A percentile compares a stretch with the other conserved stretches of the same genome.
phyloP scores from a whole-genome alignment of 805 yeast genomes.

The Blastobotrys americana region DNA sequence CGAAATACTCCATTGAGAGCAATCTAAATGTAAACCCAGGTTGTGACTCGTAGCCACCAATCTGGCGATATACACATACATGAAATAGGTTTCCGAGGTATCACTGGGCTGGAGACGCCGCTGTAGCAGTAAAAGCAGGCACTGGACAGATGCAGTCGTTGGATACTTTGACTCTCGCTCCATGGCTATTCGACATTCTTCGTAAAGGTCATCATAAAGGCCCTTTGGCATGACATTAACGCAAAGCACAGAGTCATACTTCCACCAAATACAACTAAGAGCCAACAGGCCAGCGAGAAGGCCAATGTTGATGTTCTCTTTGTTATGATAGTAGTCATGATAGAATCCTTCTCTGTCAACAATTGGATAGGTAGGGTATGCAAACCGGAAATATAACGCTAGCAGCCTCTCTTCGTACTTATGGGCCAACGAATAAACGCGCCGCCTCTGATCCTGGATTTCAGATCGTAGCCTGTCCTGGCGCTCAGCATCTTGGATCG shows the following conservation, averaged over 20 bases:
- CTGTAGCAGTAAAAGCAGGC: constrained; percentile 28
- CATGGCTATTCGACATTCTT: constrained; percentile 23
- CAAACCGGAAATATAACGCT: constrained; percentile 28
- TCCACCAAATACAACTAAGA: constrained; percentile 31
- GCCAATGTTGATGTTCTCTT: constrained; percentile 26
- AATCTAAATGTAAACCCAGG: constrained; percentile 32
- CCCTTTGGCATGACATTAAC: constrained; percentile 26
- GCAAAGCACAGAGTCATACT: constrained; percentile 29
- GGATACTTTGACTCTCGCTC: constrained; percentile 28
- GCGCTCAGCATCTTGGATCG: constrained; percentile 17
- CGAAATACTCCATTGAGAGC: constrained; percentile 31
- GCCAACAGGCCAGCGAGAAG: constrained; percentile 31
- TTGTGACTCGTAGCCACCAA: constrained; percentile 27
- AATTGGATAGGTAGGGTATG: constrained; percentile 32
- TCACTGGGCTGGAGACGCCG: constrained; percentile 27
- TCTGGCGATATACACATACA: constrained; percentile 24
- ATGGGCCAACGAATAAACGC: constrained; percentile 14
- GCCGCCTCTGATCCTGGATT: constrained; percentile 12
- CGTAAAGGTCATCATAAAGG: constrained; percentile 23
- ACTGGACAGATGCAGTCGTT: constrained; percentile 28
- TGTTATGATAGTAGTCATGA: constrained; percentile 23
- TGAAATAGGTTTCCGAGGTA: constrained; percentile 24
- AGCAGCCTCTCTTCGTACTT: constrained; percentile 25
- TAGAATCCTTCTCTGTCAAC: constrained; percentile 29
- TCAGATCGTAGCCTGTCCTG: constrained; percentile 10